Percentiles rank a stretch among this genome's conserved stretches.
Conservation (phyloP, 257 asterid genomes). For the Apocynum venetum region DNA sequence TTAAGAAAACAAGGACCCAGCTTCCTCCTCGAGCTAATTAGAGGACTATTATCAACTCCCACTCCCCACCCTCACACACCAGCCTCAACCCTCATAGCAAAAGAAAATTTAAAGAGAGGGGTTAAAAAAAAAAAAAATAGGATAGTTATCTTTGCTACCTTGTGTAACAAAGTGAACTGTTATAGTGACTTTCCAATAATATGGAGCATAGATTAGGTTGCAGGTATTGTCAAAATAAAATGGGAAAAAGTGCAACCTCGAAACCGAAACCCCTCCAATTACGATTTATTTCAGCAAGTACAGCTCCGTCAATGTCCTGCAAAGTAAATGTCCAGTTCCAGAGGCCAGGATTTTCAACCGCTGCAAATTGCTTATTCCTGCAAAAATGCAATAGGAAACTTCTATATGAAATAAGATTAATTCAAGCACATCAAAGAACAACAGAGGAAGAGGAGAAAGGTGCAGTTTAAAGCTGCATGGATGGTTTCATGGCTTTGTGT, state of each 20-base stretch:
- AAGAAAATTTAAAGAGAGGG: too few relatives aligned
- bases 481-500: neutral
- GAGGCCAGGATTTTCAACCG: conserved; percentile 91
- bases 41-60: neutral
- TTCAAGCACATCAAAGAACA: neutral
- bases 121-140: too few relatives aligned
- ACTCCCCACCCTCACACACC: neutral
- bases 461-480: neutral
- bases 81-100: neutral
- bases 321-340: conserved; percentile 97
- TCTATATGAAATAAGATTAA: neutral
- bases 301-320: conserved; percentile 84
- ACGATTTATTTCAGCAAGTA: conserved; percentile 91
- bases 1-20: neutral
- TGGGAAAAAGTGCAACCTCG: conserved; percentile 50
- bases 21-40: neutral
- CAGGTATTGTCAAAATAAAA: conserved; percentile 1
- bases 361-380: conserved; percentile 88
- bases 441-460: neutral
- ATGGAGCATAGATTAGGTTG: neutral
- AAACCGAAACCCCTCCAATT: conserved; percentile 97
- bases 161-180: too few relatives aligned
- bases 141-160: too few relatives aligned
- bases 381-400: conserved; percentile 20
- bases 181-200: neutral